A percentile compares a stretch with the other conserved stretches of the same genome.
Conservation (phyloP, 2,329 filamentous ascomycete genomes). For the Trichoderma breve region DNA sequence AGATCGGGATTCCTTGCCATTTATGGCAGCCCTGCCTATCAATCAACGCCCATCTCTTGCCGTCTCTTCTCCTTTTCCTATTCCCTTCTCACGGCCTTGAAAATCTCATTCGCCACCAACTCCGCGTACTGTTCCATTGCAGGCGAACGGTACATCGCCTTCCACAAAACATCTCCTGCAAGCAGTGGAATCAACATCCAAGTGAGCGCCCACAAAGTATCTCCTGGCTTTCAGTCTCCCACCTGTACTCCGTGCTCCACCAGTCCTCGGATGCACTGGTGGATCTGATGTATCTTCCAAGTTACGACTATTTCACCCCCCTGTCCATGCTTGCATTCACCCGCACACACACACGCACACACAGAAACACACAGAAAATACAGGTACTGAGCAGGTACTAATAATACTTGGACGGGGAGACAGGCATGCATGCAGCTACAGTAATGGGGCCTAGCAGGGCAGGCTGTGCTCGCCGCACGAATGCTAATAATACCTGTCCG, state of each 20-base stretch:
- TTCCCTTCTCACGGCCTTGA: neutral
- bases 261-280: neutral
- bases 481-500: constrained; percentile 20
- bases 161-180: neutral
- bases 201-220: neutral
- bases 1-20: neutral
- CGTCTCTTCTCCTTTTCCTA: neutral
- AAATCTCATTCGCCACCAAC: neutral
- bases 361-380: neutral
- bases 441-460: neutral
- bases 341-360: neutral
- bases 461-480: constrained; percentile 18
- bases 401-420: neutral
- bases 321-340: neutral
- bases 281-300: neutral
- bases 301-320: neutral
- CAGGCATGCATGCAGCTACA: constrained; percentile 1
- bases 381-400: neutral
- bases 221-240: neutral
- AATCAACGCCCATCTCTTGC: neutral
- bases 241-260: neutral
- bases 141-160: neutral
- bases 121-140: neutral
- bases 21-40: neutral
- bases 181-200: neutral